Base-by-base conservation (phyloP, 208 protist genomes). In the Endotrypanum monterogeii region DNA sequence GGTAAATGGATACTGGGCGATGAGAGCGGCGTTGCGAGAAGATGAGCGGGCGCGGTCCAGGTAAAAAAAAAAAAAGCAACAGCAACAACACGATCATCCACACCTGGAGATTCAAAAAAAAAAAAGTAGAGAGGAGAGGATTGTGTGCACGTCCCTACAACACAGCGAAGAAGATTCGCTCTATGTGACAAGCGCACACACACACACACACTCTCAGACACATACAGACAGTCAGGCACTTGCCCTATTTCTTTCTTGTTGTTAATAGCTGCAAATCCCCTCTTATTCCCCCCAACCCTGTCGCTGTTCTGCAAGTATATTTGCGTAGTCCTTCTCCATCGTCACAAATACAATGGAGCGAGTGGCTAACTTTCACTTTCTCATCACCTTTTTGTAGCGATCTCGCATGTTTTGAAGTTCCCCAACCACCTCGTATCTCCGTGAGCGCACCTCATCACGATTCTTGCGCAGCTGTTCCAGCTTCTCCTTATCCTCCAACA, bases 301-400 rank as follows among this genome's bases (percentile, higher is more conserved):
- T 23, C 46, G 18, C 60, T 25, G 23, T 23, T 37, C 60, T 23
- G 41, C 32, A 20, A 41, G 32, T 8, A 16, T 5, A 9, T 6
- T 5, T n/a, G 60, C 37, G 7, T 39, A 23, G 37, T 8, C 12
- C 23, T n/a, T 11, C 12, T 48, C 44, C 5, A 48, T 48, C 44
- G 44, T 11, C 39, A 48, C 14, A 67, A 48, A 23, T 30, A 41
- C 4, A n/a, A n/a, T n/a, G n/a, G n/a, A n/a, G n/a, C n/a, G 57
- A 11, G 2, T 39, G 8, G 20, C 63, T 52, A 30, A 32, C 28
- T 12, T 54, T 71, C 71, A 71, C 78, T 83, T 89, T 52, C 73
- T 78, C 18, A 84, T 82, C 71, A 75, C 44, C 84, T 89, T 88
- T 44, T 71, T 71, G 65, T 87, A 78, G 66, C 80, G 78, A 32